Conservation (phyloP, 1,284 basidiomycete species). For the Melampsora medusae region DNA sequence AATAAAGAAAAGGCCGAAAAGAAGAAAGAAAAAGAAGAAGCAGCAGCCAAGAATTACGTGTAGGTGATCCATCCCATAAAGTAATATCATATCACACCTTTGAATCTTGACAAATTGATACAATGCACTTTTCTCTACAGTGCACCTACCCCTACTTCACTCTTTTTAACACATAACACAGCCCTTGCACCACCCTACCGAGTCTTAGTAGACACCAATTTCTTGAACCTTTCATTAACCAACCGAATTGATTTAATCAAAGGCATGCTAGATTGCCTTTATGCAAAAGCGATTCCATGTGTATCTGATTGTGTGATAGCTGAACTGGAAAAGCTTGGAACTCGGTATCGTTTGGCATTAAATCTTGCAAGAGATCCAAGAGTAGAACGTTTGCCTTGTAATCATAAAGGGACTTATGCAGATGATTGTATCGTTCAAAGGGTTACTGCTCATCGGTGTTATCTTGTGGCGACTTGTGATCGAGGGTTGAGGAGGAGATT, state of each 20-base stretch:
- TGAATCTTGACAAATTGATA: neutral
- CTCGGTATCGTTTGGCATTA: slow-evolving; percentile 89
- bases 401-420: slow-evolving; percentile 92
- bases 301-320: slow-evolving; percentile 98
- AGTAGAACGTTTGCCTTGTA: slow-evolving; percentile 88
- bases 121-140: slow-evolving; percentile 56
- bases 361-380: slow-evolving; percentile 95
- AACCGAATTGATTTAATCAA: slow-evolving; percentile 95
- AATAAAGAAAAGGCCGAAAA: slow-evolving; percentile 58
- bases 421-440: slow-evolving; percentile 97
- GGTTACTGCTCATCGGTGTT: slow-evolving; percentile 90
- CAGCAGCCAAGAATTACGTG: slow-evolving; percentile 57
- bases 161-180: slow-evolving; percentile 94
- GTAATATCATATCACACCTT: slow-evolving; percentile 7
- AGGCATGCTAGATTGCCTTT: slow-evolving; percentile 99
- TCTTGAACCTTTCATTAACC: slow-evolving; percentile 97
- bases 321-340: slow-evolving; percentile 94
- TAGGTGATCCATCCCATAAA: slow-evolving; percentile 47
- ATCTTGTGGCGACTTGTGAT: slow-evolving; percentile 97
- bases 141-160: slow-evolving; percentile 76
- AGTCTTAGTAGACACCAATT: slow-evolving; percentile 97
- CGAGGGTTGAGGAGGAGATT: slow-evolving; percentile 86
- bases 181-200: slow-evolving; percentile 95
- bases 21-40: slow-evolving; percentile 47
- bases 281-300: slow-evolving; percentile 98